Percentiles rank a stretch among this genome's conserved stretches.
Conservation (phyloP, 1,284 basidiomycete genomes). For the Leccinum solheimii region DNA sequence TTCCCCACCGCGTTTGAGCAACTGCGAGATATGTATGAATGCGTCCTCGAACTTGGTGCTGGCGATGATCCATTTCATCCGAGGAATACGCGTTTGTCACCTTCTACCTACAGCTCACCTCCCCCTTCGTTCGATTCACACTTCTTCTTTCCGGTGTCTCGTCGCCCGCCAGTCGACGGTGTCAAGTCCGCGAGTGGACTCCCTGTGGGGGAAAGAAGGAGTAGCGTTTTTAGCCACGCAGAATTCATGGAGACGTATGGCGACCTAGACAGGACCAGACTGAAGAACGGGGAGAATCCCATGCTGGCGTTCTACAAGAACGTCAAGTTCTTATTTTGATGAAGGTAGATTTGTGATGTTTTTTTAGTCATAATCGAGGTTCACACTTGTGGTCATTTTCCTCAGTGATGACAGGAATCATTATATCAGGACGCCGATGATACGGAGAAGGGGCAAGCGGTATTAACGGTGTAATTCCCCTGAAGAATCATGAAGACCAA, state of each 20-base stretch:
- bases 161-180: conserved; percentile 65
- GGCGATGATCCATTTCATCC: conserved; percentile 27
- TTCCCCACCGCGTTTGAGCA: conserved; percentile 94
- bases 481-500: not conserved
- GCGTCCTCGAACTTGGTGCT: conserved; percentile 57
- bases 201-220: conserved; percentile 77
- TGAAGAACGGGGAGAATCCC: conserved; percentile 84
- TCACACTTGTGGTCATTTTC: not conserved
- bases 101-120: conserved; percentile 45
- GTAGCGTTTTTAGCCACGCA: conserved; percentile 79
- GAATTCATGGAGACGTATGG: conserved; percentile 86
- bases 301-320: conserved; percentile 87
- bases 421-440: not conserved
- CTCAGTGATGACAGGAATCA: not conserved
- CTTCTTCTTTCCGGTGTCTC: conserved; percentile 68
- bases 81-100: conserved; percentile 44
- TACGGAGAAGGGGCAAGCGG: not conserved
- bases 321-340: conserved; percentile 80
- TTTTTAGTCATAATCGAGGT: not conserved
- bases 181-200: conserved; percentile 71
- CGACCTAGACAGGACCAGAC: conserved; percentile 63
- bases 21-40: conserved; percentile 86
- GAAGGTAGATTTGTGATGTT: conserved; percentile 2
- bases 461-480: not conserved
- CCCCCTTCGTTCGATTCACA: conserved; percentile 55